These are phyloP conservation scores for Nakazawaea anatomiae DNA, from an alignment of 805 yeast genomes.

Conservation along the genomic window DNA sequence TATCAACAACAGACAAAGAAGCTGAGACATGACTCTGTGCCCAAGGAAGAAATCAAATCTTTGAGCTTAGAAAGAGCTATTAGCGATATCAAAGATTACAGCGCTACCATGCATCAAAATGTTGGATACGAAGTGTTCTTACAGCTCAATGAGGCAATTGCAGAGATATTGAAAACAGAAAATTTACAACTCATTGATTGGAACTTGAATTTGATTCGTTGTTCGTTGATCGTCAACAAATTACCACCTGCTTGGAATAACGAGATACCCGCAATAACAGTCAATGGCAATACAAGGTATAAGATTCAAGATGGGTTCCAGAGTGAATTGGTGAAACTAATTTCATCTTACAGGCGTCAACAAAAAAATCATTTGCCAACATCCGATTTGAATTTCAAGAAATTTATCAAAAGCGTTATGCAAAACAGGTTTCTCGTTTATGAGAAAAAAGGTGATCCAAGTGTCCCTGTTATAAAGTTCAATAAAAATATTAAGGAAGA, in stretches of 20 bases:
- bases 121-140: conserved; percentile 20
- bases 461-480: not conserved
- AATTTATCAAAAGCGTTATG: conserved; percentile 8
- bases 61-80: conserved; percentile 13
- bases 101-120: conserved; percentile 6
- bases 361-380: conserved; percentile 14
- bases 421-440: conserved; percentile 5
- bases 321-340: conserved; percentile 18
- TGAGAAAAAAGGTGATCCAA: conserved; percentile 3
- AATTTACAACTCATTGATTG: conserved; percentile 33
- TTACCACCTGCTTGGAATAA: conserved; percentile 5
- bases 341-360: conserved; percentile 11
- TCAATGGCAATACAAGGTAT: conserved; percentile 13
- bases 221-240: conserved; percentile 33
- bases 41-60: not conserved
- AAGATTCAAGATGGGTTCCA: conserved; percentile 14
- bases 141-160: conserved; percentile 17
- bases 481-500: conserved; percentile 10
- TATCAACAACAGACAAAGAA: conserved; percentile 5
- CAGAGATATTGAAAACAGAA: conserved; percentile 7
- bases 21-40: conserved; percentile 7
- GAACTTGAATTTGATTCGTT: conserved; percentile 46
- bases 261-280: conserved; percentile 6
- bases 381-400: conserved; percentile 7
- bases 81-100: conserved; percentile 15